Base-by-base conservation (phyloP, 306 rosid species). In the Quercus ilex region DNA sequence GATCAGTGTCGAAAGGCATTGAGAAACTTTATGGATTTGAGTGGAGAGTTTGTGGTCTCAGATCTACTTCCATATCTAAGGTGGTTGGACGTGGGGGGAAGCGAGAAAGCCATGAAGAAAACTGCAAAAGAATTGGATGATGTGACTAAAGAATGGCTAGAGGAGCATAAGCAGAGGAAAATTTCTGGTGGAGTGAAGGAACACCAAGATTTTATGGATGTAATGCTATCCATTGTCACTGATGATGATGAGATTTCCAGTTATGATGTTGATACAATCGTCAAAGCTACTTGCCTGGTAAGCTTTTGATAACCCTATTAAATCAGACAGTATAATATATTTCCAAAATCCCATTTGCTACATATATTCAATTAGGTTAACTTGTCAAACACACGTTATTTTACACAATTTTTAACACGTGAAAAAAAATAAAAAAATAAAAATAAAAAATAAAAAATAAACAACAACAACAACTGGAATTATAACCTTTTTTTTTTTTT, bases 11-110 rank as follows among this genome's bases (percentile, higher is more conserved):
- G 70, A 6, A 69, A 41, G 73, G 87, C 79, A 6, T 49, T 85
- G 43, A 71, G 82, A 26, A 74, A 43, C 4, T 83, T 81, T 3
- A 81, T 88, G 26, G 15, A 82, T 2, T 70, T 79, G 30, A 5
- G 57, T 0, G 89, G 91, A 21, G 3, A 58, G 53, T 14, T 69
- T 63, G 77, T 79, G 11, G 60, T 84, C 8, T 86, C 83, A 2
- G 93, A 86, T 31, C 80, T 76, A 1, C 49, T 90, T 20, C 91
- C 91, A 0, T 79, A 33, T 51, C 80, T 87, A 3, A 60, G 80
- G 23, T 86, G 87, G 86, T 11, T 87, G 55, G 93, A 90, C 74
- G 35, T 87, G 18, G 93, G 90, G 2, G 93, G 93, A 1, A 55
- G 82, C 21, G 77, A 78, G 43, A 90, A 82, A 77, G 77, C 69